phyloP scores from a whole-genome alignment of 164 flowering plant species.

The Macadamia integrifolia region DNA sequence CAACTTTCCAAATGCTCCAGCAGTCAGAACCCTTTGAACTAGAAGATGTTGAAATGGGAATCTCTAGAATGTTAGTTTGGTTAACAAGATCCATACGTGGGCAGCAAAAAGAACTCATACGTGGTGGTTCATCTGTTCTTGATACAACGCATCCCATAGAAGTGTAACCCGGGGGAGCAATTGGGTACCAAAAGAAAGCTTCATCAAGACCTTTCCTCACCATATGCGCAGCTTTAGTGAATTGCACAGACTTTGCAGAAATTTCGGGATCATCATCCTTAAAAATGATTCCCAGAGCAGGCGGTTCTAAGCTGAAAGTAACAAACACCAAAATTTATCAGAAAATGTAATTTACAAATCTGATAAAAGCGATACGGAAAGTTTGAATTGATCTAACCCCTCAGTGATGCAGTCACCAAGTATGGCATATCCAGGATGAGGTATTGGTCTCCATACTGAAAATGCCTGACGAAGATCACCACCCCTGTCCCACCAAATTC shows the following conservation, averaged over 20 bases:
- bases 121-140: conserved; percentile 65
- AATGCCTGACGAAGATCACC: conserved; percentile 75
- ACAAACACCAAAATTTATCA: conserved; percentile 6
- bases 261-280: conserved; percentile 62
- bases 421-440: conserved; percentile 74
- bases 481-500: conserved; percentile 99
- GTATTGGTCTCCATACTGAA: conserved; percentile 91
- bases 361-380: background rate
- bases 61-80: conserved; percentile 66
- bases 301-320: conserved; percentile 87
- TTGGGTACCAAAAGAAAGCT: conserved; percentile 92
- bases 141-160: conserved; percentile 88
- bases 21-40: conserved; percentile 64
- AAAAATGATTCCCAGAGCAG: conserved; percentile 81
- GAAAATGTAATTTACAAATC: background rate
- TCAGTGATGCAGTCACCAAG: conserved; percentile 95
- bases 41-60: conserved; percentile 67
- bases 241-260: conserved; percentile 83
- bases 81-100: conserved; percentile 89
- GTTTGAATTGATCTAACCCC: conserved; percentile 53
- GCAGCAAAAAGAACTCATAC: conserved; percentile 61
- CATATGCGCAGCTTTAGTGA: conserved; percentile 81
- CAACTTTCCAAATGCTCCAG: conserved; percentile 98
- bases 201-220: conserved; percentile 72
- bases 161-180: conserved; percentile 97